Conservation (phyloP, 768 basidiomycete genomes). For the Collybia nuda region DNA sequence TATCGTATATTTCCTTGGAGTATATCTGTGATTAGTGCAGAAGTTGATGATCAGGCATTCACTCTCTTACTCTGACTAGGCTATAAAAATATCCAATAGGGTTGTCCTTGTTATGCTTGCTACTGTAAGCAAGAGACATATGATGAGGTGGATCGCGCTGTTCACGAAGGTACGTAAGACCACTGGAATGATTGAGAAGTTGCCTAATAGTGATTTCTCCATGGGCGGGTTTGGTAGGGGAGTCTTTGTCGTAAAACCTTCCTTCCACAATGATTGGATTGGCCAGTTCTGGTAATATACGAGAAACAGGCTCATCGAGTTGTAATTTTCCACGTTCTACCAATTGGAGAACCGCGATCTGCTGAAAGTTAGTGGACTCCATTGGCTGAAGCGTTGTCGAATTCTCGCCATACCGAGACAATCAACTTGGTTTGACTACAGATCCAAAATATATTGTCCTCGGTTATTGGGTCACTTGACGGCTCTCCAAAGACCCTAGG, state of each 20-base stretch:
- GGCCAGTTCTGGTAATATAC: slow-evolving; percentile 28
- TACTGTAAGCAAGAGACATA: slow-evolving; percentile 5
- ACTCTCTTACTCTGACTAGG: slow-evolving; percentile 12
- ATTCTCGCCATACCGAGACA: slow-evolving; percentile 26
- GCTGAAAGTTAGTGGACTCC: background rate
- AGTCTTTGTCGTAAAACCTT: background rate
- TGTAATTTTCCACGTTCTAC: slow-evolving; percentile 29
- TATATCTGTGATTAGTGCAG: background rate
- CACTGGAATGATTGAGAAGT: slow-evolving; percentile 24
- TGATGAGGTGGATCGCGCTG: background rate
- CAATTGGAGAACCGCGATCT: slow-evolving; percentile 33
- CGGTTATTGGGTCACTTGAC: slow-evolving; percentile 18
- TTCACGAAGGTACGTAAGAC: slow-evolving; percentile 15
- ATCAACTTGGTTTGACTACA: slow-evolving; percentile 37
- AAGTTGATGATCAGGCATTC: background rate
- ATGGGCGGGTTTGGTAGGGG: slow-evolving; percentile 9
- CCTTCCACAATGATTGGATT: slow-evolving; percentile 17
- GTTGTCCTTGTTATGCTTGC: slow-evolving; percentile 14
- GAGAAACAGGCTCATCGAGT: slow-evolving; percentile 24
- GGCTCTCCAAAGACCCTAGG: slow-evolving; percentile 21
- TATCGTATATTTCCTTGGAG: slow-evolving; percentile 19
- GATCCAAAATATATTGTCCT: slow-evolving; percentile 32
- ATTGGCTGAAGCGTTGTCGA: background rate
- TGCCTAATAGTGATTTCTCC: slow-evolving; percentile 16
- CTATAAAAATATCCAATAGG: slow-evolving; percentile 13